These are phyloP conservation scores for Myxozyma melibiosi DNA, from an alignment of 805 yeast species.

Conservation along the genomic window DNA sequence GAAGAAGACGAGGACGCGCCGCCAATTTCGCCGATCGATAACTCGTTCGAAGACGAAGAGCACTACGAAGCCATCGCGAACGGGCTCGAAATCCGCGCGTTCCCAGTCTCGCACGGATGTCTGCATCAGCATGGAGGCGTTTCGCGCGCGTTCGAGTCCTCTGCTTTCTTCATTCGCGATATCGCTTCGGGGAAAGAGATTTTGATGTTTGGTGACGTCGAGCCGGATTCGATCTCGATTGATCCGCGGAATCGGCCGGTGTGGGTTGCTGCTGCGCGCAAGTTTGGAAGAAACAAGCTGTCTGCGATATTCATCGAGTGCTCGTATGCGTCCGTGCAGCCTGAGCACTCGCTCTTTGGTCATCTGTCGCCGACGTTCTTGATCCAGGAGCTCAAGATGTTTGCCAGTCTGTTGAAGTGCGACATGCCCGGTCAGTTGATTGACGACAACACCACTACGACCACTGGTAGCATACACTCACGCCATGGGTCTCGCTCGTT, in stretches of 20 bases:
- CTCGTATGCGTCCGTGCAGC: conserved; percentile 55
- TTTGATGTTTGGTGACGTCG: conserved; percentile 82
- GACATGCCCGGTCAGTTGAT: conserved; percentile 5
- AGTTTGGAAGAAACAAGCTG: conserved; percentile 48
- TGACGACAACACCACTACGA: neutral
- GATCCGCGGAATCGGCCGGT: conserved; percentile 46
- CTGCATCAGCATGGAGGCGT: conserved; percentile 25
- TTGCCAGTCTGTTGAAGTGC: conserved; percentile 43
- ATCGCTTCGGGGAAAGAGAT: conserved; percentile 44
- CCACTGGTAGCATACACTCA: neutral
- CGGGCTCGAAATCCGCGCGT: conserved; percentile 27
- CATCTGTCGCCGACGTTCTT: conserved; percentile 73
- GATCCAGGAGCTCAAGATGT: conserved; percentile 54
- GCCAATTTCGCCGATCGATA: conserved; percentile 12
- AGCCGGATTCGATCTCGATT: conserved; percentile 59
- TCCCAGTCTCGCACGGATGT: conserved; percentile 45
- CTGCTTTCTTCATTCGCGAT: conserved; percentile 62
- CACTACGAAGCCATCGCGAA: conserved; percentile 20
- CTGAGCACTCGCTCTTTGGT: conserved; percentile 63
- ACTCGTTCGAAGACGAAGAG: conserved; percentile 20
- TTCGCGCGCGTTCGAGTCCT: conserved; percentile 46
- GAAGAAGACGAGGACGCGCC: neutral
- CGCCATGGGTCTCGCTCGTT: neutral
- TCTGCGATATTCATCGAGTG: conserved; percentile 75
- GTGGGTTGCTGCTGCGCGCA: conserved; percentile 60